Conservation (phyloP, 306 rosid genomes). For the Arachis stenosperma region DNA sequence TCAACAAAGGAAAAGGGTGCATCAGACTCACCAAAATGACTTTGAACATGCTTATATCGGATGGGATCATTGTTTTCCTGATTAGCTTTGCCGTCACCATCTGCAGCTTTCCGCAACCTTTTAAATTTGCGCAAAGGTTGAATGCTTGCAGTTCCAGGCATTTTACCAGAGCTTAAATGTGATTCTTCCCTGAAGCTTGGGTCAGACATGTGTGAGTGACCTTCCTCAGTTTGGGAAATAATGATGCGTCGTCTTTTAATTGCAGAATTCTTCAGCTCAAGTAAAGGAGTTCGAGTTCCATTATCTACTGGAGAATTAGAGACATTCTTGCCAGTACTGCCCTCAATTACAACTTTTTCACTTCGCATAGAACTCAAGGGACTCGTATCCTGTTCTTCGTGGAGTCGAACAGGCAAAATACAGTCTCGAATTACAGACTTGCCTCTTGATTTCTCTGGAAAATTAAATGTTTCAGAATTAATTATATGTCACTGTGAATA, state of each 20-base stretch:
- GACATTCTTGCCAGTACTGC: conserved; percentile 38
- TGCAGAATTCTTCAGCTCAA: conserved; percentile 47
- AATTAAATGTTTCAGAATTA: conserved; percentile 38
- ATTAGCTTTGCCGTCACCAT: conserved; percentile 44
- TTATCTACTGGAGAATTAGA: conserved; percentile 44
- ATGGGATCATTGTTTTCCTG: conserved; percentile 41
- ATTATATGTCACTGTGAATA: conserved; percentile 2
- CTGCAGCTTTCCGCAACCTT: conserved; percentile 76
- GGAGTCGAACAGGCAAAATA: conserved; percentile 50
- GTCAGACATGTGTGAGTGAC: conserved; percentile 45
- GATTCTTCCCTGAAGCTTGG: conserved; percentile 65
- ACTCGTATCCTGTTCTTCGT: conserved; percentile 38
- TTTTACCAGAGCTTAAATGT: conserved; percentile 59
- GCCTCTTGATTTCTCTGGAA: conserved; percentile 56
- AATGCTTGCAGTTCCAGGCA: conserved; percentile 52
- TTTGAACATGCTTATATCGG: conserved; percentile 49
- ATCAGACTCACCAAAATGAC: conserved; percentile 47
- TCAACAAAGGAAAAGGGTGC: conserved; percentile 25
- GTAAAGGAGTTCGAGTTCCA: conserved; percentile 58
- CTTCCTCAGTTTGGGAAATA: conserved; percentile 57
- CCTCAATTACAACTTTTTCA: conserved; percentile 43
- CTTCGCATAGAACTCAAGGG: conserved; percentile 44
- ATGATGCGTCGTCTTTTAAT: conserved; percentile 47
- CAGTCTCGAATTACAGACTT: conserved; percentile 40
- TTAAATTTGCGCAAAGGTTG: conserved; percentile 63